phyloP scores from a whole-genome alignment of 2,329 filamentous ascomycete species.

The Metarhizium humberi region DNA sequence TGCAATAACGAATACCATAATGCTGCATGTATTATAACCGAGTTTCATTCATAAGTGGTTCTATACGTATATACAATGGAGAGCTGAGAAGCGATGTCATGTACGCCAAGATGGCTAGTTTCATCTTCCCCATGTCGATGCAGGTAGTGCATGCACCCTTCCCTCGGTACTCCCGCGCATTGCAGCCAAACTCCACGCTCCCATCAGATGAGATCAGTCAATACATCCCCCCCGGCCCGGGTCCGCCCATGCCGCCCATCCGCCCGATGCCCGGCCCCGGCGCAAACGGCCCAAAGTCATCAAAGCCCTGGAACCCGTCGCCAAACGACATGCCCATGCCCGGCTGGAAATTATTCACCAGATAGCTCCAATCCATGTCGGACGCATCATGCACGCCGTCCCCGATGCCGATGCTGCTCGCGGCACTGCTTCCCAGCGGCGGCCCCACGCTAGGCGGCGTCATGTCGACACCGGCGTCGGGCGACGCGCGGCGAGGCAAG shows the following conservation, averaged over 20 bases:
- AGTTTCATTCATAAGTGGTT: no score
- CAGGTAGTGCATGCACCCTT: no score
- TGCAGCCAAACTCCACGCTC: neutral
- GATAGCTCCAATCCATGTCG: slow-evolving; percentile 40
- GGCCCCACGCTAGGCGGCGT: slow-evolving; percentile 15
- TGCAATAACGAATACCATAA: no score
- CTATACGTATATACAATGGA: no score
- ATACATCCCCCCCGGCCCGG: slow-evolving; percentile 1
- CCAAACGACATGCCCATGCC: slow-evolving; percentile 19
- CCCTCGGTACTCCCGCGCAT: no score
- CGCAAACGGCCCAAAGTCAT: slow-evolving; percentile 15
- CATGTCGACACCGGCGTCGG: slow-evolving; percentile 14
- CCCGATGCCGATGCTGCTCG: slow-evolving; percentile 9
- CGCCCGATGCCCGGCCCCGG: slow-evolving; percentile 8
- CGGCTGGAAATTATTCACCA: slow-evolving; percentile 32
- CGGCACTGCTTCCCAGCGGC: slow-evolving; percentile 5
- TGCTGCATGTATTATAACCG: no score
- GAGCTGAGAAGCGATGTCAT: no score
- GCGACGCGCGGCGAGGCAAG: slow-evolving; percentile 1
- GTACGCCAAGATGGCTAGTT: no score
- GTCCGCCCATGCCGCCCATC: slow-evolving; percentile 11
- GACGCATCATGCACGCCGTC: slow-evolving; percentile 17
- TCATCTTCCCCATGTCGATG: no score
- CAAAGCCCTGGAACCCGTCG: slow-evolving; percentile 19
- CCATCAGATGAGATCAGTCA: neutral